These are phyloP conservation scores for Barbatosphaeria neglecta DNA, from an alignment of 495 filamentous ascomycete genomes.

Conservation along the genomic window DNA sequence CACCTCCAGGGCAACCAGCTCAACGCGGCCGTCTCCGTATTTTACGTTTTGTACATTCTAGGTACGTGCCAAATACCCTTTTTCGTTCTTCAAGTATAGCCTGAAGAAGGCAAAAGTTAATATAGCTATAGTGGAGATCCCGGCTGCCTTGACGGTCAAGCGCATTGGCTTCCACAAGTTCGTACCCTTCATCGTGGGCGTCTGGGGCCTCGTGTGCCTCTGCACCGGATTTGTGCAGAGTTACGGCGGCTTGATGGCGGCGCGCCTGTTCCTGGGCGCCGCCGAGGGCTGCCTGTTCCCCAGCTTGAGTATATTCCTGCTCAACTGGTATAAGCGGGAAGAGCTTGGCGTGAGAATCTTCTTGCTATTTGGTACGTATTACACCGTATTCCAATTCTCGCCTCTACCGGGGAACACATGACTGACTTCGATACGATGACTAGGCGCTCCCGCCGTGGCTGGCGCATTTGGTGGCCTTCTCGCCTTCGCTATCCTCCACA, in stretches of 20 bases:
- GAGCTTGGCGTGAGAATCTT: slow-evolving; percentile 17
- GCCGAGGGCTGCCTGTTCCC: slow-evolving; percentile 19
- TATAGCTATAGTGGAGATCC: slow-evolving; percentile 17
- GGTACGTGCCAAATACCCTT: no score
- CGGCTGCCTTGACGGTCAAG: slow-evolving; percentile 16
- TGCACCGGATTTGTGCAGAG: slow-evolving; percentile 17
- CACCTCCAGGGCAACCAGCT: slow-evolving; percentile 21
- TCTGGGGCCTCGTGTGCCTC: slow-evolving; percentile 17
- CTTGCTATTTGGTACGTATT: slow-evolving; percentile 12
- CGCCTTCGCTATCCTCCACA: slow-evolving; percentile 37
- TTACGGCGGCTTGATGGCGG: slow-evolving; percentile 13
- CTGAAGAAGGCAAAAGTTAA: no score
- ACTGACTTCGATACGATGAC: neutral
- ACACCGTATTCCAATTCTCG: no score
- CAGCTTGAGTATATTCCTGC: slow-evolving; percentile 15
- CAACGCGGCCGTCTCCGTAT: slow-evolving; percentile 20
- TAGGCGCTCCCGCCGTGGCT: neutral
- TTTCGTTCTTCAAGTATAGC: no score
- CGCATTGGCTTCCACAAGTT: slow-evolving; percentile 14
- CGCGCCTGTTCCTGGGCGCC: slow-evolving; percentile 14
- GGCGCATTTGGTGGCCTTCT: slow-evolving; percentile 24
- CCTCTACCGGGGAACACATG: no score
- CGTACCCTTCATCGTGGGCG: slow-evolving; percentile 12
- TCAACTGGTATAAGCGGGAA: slow-evolving; percentile 23
- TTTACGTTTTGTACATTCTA: slow-evolving; percentile 22